Conservation (phyloP, 1,284 basidiomycete species). For the Trichosporon asahii region DNA sequence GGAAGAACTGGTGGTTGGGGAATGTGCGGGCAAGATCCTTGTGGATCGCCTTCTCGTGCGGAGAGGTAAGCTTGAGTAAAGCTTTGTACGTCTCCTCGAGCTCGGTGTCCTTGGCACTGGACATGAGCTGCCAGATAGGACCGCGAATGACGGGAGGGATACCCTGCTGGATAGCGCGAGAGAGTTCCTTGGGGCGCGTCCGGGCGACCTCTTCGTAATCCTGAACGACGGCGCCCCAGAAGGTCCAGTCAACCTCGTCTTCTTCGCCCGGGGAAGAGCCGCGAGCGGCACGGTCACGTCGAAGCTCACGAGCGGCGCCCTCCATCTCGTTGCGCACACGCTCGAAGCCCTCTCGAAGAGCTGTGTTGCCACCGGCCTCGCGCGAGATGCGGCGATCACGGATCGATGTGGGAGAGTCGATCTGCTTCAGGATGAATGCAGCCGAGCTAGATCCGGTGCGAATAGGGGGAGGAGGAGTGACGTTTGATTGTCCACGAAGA, state of each 20-base stretch:
- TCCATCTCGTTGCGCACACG: conserved; percentile 49
- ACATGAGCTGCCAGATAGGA: conserved; percentile 99
- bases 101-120: conserved; percentile 82
- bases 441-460: conserved; percentile 18
- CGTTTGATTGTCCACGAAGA: not conserved
- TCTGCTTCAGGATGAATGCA: conserved; percentile 30
- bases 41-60: conserved; percentile 89
- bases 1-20: conserved; percentile 96
- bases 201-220: conserved; percentile 83
- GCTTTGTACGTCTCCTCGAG: conserved; percentile 81
- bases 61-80: conserved; percentile 75
- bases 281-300: conserved; percentile 56
- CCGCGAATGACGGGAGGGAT: conserved; percentile 74
- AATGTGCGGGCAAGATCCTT: conserved; percentile 93
- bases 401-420: conserved; percentile 36
- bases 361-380: conserved; percentile 36
- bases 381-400: conserved; percentile 42
- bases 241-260: conserved; percentile 61
- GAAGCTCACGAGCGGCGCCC: conserved; percentile 47
- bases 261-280: conserved; percentile 5
- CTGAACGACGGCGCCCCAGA: conserved; percentile 93
- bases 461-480: conserved; percentile 17
- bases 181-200: conserved; percentile 71
- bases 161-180: conserved; percentile 84
- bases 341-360: conserved; percentile 46